Base-by-base conservation (phyloP, 2,329 filamentous ascomycete genomes). In the Sporothrix brasiliensis region DNA sequence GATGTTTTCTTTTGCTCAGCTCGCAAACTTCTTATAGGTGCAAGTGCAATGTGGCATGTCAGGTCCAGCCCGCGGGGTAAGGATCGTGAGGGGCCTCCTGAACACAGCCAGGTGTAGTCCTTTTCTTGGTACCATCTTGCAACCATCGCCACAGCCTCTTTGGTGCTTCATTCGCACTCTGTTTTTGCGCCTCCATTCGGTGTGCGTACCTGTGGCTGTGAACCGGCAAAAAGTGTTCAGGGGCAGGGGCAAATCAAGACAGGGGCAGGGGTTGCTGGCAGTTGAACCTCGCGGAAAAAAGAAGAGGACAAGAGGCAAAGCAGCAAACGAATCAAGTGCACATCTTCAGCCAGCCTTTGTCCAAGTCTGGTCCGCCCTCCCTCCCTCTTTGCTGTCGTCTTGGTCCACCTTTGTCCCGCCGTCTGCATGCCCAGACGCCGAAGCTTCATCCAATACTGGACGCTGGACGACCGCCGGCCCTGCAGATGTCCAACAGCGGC, bases 1-100 rank as follows among this genome's bases (percentile, higher is more conserved):
- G 50, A 67, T 67, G 65, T 67, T 67, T 67, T 24, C 61, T 66
- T 47, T 63, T 63, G 61, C 44, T 34, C 61, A 50, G 44, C 44
- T 65, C 39, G 14, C 13, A 47, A 27, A 27, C 30, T 13, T 19
- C 13, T 41, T 27, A 52, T 53, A 66, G 49, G 63, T 24, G 30
- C 19, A 16, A 14, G 27, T 44, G 19, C 54, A n/a, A 19, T n/a
- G 27, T 21, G 54, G 9, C 34, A 34, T 1, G 34, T 34, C 34
- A 34, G 27, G 54, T 60, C 39, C 34, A 41, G 56, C 21, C n/a
- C 39, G 58, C 39, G 39, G n/a, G 58, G 21, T 41, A 19, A 21
- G 58, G 58, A n/a, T 13, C n/a, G 16, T 5, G 53, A 19, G 54
- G 39, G 34, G 11, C 39, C 58, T 39, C n/a, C 58, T 63, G 58